These are phyloP conservation scores for Pyricularia grisea DNA, from an alignment of 2,329 filamentous ascomycete species.

Conservation along the genomic window DNA sequence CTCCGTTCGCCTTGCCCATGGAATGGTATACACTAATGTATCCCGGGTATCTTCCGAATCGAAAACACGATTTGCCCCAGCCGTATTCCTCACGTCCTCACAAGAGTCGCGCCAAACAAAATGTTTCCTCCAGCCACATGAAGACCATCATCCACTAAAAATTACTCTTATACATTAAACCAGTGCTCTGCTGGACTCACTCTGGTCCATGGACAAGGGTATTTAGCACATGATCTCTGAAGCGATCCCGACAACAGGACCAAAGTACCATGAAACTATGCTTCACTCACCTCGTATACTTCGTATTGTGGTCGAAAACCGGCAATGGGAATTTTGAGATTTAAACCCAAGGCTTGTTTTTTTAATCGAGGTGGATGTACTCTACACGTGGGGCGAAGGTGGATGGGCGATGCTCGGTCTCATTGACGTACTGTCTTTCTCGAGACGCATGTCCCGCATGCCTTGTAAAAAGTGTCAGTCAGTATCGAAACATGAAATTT, in stretches of 20 bases:
- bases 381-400: neutral
- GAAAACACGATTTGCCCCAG: neutral
- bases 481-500: neutral
- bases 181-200: no score
- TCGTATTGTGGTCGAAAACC: neutral
- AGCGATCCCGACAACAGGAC: neutral
- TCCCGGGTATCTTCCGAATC: neutral
- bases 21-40: slow-evolving; percentile 1
- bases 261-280: neutral
- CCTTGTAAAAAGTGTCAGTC: neutral
- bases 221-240: neutral
- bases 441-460: neutral
- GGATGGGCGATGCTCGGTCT: neutral
- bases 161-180: no score
- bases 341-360: neutral
- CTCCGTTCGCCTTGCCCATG: neutral
- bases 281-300: neutral
- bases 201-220: neutral
- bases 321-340: neutral
- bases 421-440: neutral
- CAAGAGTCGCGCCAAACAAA: neutral
- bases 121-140: neutral
- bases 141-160: no score
- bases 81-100: neutral
- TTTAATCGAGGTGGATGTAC: neutral